Evolutionary conservation across 2,329 filamentous ascomycete genomes (phyloP), one percentile per base, ranked within the genome.

Genomic region (Pyricularia sp.): DNA sequence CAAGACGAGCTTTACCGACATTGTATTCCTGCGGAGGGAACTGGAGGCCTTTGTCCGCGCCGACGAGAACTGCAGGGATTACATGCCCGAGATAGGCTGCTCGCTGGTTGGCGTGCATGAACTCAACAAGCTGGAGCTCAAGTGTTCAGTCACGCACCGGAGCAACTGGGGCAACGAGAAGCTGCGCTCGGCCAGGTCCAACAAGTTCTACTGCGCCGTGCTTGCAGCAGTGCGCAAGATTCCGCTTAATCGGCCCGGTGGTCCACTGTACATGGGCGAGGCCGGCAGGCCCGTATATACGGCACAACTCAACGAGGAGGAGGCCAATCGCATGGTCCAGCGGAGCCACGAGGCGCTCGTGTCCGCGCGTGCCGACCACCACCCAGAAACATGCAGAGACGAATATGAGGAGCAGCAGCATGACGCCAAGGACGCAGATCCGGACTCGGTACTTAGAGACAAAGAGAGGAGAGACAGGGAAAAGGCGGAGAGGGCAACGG

Each of bases 161-260:
- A 87, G 84, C 59, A 89, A 89, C 72, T 89, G 86, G 86, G 86
- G 89, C 69, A 89, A 89, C 70, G 87, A 90, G 72, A 78, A 86
- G 65, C 80, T 90, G 28, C 86, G 87, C 75, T 78, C 89, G 1
- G 85, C 87, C 67, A 82, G 87, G 33, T 83, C 86, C 68, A 90
- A 89, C 77, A 89, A 89, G 73, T 89, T 90, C 76, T 88, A 90
- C 71, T 89, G 86, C 71, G 85, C 86, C 61, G 75, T 90, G 66
- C 88, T 89, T 80, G 79, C 88, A 35, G 80, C 82, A 28, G 83
- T 89, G 69, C 84, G 88, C 70, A 84, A 88, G 67, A 79, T 87
- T 62, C 86, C 85, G 65, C 88, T 90, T 65, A 53, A 33, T 26
- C 28, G 44, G 30, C 61, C 65, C 9, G 55, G 61, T 16, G 65